Evolutionary conservation across 257 asterid genomes (phyloP).

Genomic region (Perilla frutescens): DNA sequence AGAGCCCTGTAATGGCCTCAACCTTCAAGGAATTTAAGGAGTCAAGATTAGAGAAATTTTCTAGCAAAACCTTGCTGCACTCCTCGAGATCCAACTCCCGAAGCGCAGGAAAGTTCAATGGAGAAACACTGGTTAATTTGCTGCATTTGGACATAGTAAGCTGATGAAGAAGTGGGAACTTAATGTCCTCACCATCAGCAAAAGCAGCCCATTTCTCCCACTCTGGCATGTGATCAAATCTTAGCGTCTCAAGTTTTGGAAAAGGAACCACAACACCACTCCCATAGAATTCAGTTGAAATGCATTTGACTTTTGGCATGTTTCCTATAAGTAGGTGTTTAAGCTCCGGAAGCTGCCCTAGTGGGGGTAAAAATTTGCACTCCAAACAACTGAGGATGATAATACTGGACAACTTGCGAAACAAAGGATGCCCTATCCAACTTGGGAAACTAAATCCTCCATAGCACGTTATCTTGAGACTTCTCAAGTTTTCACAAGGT

Average conservation of each 20-base stretch:
- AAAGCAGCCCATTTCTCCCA: conserved; percentile 66
- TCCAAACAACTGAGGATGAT: conserved; percentile 49
- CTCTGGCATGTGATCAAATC: conserved; percentile 64
- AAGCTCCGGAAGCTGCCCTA: conserved; percentile 63
- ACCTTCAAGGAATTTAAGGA: conserved; percentile 56
- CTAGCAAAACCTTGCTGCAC: conserved; percentile 53
- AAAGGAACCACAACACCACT: conserved; percentile 44
- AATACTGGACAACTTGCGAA: conserved; percentile 47
- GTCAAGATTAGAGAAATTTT: conserved; percentile 50
- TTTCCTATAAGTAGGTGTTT: conserved; percentile 56
- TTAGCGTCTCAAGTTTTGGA: conserved; percentile 59
- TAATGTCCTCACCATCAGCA: conserved; percentile 35
- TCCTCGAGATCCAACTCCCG: conserved; percentile 56
- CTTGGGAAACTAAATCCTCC: conserved; percentile 53
- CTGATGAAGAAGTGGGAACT: conserved; percentile 56
- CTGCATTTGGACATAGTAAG: conserved; percentile 64
- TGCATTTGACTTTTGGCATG: conserved; percentile 55
- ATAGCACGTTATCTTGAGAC: conserved; percentile 55
- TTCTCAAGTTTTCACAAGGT: conserved; percentile 58
- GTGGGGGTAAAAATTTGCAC: conserved; percentile 61
- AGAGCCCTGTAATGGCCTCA: conserved; percentile 55
- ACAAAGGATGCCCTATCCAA: conserved; percentile 68
- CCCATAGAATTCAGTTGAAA: conserved; percentile 63
- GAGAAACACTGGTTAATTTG: conserved; percentile 51
- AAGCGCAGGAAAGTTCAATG: conserved; percentile 57